Evolutionary conservation across 768 basidiomycete genomes (phyloP).

Genomic region (Lactifluus hygrophoroides): DNA sequence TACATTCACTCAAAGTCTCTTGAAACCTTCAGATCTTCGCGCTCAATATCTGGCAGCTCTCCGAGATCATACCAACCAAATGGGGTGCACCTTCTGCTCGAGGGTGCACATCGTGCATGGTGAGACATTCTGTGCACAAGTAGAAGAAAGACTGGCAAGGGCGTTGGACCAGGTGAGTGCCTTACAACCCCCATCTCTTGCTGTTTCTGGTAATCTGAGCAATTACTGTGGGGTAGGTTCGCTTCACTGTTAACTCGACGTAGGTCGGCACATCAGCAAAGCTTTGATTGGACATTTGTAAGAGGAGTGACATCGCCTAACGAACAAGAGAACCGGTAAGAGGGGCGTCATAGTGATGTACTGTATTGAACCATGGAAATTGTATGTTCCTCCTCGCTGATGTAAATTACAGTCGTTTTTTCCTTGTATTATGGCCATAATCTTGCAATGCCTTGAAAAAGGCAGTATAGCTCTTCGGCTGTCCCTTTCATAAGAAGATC

Average conservation of each 20-base stretch:
- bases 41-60: background rate
- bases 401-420: background rate
- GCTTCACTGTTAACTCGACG: background rate
- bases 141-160: background rate
- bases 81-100: slow-evolving; percentile 2
- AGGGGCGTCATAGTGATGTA: background rate
- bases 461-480: background rate
- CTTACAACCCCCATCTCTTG: background rate
- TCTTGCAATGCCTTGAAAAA: background rate
- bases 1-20: background rate
- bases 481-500: background rate
- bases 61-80: background rate
- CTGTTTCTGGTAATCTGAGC: background rate
- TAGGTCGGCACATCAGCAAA: background rate
- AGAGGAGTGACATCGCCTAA: background rate
- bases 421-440: background rate
- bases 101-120: slow-evolving; percentile 1
- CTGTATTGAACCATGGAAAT: background rate
- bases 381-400: background rate
- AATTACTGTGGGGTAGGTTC: background rate
- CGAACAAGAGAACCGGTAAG: background rate
- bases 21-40: background rate
- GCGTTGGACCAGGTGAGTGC: slow-evolving; percentile 1
- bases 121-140: background rate
- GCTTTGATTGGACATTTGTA: background rate